phyloP scores from a whole-genome alignment of 1,284 basidiomycete genomes.

The Microbotryomycetes sp. region DNA sequence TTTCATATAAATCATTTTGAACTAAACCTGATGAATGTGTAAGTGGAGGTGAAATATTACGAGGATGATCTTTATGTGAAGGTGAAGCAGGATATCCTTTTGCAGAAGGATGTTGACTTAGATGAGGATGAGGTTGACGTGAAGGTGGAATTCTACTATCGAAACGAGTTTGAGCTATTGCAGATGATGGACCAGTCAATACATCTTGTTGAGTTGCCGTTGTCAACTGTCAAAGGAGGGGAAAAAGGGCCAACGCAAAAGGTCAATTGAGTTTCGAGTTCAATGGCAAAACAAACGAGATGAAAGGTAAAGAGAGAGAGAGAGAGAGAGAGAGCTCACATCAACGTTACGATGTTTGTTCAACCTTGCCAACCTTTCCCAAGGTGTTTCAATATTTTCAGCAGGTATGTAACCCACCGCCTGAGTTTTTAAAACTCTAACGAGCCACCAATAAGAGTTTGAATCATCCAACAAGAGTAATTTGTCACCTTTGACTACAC shows the following conservation, averaged over 20 bases:
- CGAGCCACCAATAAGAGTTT: conserved; percentile 98
- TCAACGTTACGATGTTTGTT: conserved; percentile 99
- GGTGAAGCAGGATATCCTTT: conserved; percentile 34
- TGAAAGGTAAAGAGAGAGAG: too few relatives aligned
- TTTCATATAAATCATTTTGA: too few relatives aligned
- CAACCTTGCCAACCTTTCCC: conserved; percentile 85
- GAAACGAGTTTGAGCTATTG: conserved; percentile 36
- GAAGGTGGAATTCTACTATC: conserved; percentile 34
- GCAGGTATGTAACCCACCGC: conserved; percentile 99
- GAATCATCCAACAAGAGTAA: conserved; percentile 90
- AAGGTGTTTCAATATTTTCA: conserved; percentile 98
- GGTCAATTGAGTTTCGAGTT: too few relatives aligned
- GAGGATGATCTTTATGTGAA: conserved; percentile 35
- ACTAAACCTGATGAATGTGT: not conserved
- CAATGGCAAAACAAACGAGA: conserved; percentile 32
- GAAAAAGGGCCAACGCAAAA: not conserved
- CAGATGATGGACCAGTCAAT: conserved; percentile 37
- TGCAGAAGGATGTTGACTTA: conserved; percentile 31
- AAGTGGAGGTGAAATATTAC: conserved; percentile 31
- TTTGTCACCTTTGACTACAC: conserved; percentile 91
- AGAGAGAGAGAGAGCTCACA: conserved; percentile 49
- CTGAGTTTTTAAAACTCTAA: conserved; percentile 91
- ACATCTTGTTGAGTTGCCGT: conserved; percentile 39
- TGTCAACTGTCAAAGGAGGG: conserved; percentile 34
- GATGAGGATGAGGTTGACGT: conserved; percentile 31